Conservation (phyloP, 306 rosid species). For the Myrica gale region DNA sequence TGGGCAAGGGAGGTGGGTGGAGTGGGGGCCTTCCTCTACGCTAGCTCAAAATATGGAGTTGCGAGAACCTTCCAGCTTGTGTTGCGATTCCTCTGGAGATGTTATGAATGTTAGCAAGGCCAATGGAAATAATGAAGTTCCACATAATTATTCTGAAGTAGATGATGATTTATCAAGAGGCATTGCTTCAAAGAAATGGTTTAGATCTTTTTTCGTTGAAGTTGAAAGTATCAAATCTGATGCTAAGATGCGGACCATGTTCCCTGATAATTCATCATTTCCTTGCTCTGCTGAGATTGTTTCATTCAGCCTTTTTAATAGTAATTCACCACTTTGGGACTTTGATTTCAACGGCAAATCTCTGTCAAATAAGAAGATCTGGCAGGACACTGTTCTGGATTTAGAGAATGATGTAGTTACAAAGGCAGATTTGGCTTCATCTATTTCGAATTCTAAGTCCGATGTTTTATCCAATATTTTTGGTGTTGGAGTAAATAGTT, state of each 20-base stretch:
- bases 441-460: constrained; percentile 32
- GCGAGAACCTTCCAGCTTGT: constrained; percentile 39
- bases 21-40: constrained; percentile 66
- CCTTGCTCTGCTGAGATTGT: constrained; percentile 72
- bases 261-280: constrained; percentile 62
- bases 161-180: constrained; percentile 32
- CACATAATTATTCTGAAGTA: constrained; percentile 4
- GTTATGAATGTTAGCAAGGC: constrained; percentile 29
- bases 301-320: constrained; percentile 69
- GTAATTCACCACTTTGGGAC: constrained; percentile 44
- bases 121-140: constrained; percentile 42
- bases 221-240: constrained; percentile 55
- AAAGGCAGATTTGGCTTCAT: constrained; percentile 30
- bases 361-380: constrained; percentile 33
- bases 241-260: constrained; percentile 56
- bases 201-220: constrained; percentile 61
- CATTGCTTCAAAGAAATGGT: constrained; percentile 52
- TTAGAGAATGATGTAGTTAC: constrained; percentile 33
- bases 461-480: constrained; percentile 52
- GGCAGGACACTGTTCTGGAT: constrained; percentile 40
- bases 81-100: constrained; percentile 34
- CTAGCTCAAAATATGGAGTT: constrained; percentile 34
- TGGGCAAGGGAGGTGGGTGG: constrained; percentile 79
- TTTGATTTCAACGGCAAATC: constrained; percentile 35
- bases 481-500: constrained; percentile 55